Evolutionary conservation across 1,284 basidiomycete genomes (phyloP).

Genomic region (Sporisorium graminicola): DNA sequence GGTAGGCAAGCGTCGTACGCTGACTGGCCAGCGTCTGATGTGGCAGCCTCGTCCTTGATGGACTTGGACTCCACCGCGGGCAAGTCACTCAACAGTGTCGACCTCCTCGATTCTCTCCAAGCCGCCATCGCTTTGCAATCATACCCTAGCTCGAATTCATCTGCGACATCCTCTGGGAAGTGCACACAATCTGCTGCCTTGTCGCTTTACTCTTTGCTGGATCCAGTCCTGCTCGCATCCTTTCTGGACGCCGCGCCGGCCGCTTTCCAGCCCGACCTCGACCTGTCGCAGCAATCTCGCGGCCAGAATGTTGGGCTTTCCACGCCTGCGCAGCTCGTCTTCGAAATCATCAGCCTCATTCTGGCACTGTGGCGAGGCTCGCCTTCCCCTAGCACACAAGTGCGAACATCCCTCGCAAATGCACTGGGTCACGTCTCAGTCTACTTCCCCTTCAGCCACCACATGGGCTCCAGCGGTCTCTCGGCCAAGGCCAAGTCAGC

Average conservation of each 20-base stretch:
- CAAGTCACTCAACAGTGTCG: conserved; percentile 7
- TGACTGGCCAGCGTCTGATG: conserved; percentile 16
- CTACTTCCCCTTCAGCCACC: conserved; percentile 58
- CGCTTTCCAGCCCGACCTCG: conserved; percentile 50
- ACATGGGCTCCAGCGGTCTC: conserved; percentile 26
- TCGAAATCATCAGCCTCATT: conserved; percentile 36
- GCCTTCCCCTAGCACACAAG: conserved; percentile 6
- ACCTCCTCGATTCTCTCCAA: conserved; percentile 29
- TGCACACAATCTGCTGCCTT: conserved; percentile 23
- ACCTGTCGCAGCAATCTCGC: conserved; percentile 29
- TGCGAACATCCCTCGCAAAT: conserved; percentile 28
- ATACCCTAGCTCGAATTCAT: not conserved
- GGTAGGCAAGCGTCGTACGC: conserved; percentile 8
- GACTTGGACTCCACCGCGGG: conserved; percentile 15
- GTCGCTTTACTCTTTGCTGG: conserved; percentile 36
- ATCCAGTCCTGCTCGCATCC: conserved; percentile 37
- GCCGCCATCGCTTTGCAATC: not conserved
- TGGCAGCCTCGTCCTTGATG: conserved; percentile 24
- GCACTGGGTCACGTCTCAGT: conserved; percentile 43
- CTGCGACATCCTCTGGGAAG: not conserved
- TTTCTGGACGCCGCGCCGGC: conserved; percentile 50
- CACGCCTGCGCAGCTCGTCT: conserved; percentile 37
- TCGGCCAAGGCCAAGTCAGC: conserved; percentile 35
- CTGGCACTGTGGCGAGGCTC: conserved; percentile 44
- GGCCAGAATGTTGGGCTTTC: conserved; percentile 39